phyloP scores from a whole-genome alignment of 352 stramenopile genomes.

The Blastocystis sp. region DNA sequence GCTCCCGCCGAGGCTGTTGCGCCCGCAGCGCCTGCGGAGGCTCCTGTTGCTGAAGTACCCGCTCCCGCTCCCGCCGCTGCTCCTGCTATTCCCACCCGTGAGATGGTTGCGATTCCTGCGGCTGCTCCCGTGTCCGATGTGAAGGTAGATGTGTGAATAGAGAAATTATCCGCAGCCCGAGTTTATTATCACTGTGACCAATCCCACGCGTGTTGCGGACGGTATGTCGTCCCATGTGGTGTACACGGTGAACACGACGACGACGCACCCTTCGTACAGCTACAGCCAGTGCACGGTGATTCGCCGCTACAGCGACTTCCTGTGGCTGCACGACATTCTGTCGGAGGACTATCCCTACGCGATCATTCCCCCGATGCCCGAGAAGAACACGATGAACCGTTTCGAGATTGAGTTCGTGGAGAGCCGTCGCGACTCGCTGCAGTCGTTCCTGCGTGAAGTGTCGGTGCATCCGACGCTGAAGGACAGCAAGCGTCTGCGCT shows the following conservation, averaged over 20 bases:
- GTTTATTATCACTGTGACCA: slow-evolving; percentile 24
- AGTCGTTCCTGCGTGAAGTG: slow-evolving; percentile 7
- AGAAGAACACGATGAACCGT: slow-evolving; percentile 48
- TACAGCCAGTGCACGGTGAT: slow-evolving; percentile 6
- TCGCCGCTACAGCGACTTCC: slow-evolving; percentile 38
- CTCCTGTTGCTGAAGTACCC: background rate
- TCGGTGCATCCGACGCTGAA: slow-evolving; percentile 1
- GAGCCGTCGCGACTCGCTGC: background rate
- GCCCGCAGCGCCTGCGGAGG: background rate
- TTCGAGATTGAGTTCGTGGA: slow-evolving; percentile 54
- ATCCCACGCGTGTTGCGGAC: slow-evolving; percentile 22
- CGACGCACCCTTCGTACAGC: background rate
- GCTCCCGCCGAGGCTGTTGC: background rate
- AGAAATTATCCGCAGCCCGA: background rate
- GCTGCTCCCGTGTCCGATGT: background rate
- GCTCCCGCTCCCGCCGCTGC: background rate
- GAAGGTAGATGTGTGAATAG: background rate
- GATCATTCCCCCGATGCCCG: slow-evolving; percentile 41
- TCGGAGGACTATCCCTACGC: slow-evolving; percentile 18
- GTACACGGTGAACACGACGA: slow-evolving; percentile 21
- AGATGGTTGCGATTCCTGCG: background rate
- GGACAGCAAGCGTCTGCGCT: slow-evolving; percentile 15
- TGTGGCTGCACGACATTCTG: slow-evolving; percentile 50
- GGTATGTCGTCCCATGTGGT: slow-evolving; percentile 37
- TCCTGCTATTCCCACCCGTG: background rate